Evolutionary conservation across 768 basidiomycete species (phyloP).

Genomic region (Hypholoma fasciculare): DNA sequence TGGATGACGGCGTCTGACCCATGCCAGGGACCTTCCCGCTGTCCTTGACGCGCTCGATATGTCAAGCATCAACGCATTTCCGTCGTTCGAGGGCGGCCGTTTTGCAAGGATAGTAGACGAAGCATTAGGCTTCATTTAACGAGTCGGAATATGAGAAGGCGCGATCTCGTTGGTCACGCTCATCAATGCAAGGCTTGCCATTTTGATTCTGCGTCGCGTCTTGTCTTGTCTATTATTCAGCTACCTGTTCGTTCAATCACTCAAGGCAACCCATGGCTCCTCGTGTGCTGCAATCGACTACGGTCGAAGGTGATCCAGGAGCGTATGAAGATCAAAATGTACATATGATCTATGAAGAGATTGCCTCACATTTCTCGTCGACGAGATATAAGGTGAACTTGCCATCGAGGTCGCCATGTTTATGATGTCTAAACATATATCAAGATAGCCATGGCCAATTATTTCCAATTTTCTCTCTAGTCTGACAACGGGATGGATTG

Average conservation of each 20-base stretch:
- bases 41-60: constrained; percentile 52
- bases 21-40: constrained; percentile 49
- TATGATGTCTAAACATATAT: constrained; percentile 7
- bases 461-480: constrained; percentile 72
- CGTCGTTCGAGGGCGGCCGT: constrained; percentile 63
- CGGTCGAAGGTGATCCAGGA: constrained; percentile 49
- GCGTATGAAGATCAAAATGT: constrained; percentile 75
- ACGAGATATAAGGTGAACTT: constrained; percentile 80
- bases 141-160: background rate
- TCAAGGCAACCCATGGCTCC: constrained; percentile 25
- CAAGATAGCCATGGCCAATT: constrained; percentile 83
- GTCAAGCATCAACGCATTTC: constrained; percentile 54
- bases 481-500: constrained; percentile 76
- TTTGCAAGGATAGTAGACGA: constrained; percentile 73
- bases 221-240: background rate
- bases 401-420: background rate
- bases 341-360: constrained; percentile 81
- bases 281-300: constrained; percentile 36
- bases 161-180: background rate
- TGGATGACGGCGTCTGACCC: background rate
- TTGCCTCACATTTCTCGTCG: constrained; percentile 84
- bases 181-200: background rate
- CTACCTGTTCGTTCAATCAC: constrained; percentile 1
- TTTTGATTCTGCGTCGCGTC: background rate
- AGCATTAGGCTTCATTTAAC: constrained; percentile 70